Conservation (phyloP, 2,329 filamentous ascomycete genomes). For the Epichloe brachyelytri region DNA sequence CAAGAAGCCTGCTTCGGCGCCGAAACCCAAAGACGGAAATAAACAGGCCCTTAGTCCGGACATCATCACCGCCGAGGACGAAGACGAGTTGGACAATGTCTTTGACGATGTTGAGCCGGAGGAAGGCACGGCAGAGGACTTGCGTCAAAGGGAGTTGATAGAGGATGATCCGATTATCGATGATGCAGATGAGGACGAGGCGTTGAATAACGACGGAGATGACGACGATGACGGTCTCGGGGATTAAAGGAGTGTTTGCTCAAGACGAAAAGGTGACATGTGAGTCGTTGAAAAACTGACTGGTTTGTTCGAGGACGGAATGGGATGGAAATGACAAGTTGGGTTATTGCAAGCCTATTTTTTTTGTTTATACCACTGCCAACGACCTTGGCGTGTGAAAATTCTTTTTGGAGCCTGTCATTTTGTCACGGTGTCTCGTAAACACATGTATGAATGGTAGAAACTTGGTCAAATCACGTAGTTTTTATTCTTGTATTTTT, state of each 20-base stretch:
- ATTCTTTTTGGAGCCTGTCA: too few species aligned
- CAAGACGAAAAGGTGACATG: too few species aligned
- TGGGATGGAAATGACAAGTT: neutral
- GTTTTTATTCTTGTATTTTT: too few species aligned
- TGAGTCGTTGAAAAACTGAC: neutral
- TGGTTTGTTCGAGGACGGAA: neutral
- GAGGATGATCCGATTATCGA: conserved; percentile 32
- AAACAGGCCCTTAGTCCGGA: conserved; percentile 29
- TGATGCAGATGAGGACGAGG: conserved; percentile 21
- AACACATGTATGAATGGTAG: too few species aligned
- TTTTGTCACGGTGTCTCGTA: too few species aligned
- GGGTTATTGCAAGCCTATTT: neutral
- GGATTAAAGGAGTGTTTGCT: conserved; percentile 18
- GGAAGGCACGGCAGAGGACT: conserved; percentile 46
- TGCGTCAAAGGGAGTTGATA: conserved; percentile 40
- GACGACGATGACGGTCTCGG: conserved; percentile 32
- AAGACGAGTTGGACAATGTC: conserved; percentile 24
- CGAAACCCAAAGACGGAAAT: conserved; percentile 14
- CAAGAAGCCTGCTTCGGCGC: conserved; percentile 23
- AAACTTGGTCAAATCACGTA: too few species aligned
- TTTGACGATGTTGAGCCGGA: conserved; percentile 39
- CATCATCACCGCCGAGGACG: conserved; percentile 27
- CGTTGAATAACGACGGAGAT: conserved; percentile 25
- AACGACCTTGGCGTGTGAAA: too few species aligned
- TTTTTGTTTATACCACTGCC: neutral